These are phyloP conservation scores for Stephanocyclus meneghinianus DNA, from an alignment of 352 stramenopile species.

Conservation along the genomic window DNA sequence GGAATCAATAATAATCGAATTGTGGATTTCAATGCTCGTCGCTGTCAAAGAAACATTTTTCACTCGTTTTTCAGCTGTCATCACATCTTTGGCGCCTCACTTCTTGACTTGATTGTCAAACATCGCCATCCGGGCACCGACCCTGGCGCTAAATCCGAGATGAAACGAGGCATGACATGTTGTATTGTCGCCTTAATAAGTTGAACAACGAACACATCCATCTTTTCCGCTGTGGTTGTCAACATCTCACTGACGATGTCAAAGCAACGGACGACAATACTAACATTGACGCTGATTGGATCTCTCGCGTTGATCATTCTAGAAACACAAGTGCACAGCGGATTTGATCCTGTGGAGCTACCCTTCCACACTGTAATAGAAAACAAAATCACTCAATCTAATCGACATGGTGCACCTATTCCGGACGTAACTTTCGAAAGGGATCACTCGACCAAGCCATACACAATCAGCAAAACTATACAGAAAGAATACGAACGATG, in stretches of 20 bases:
- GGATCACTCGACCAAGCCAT: neutral
- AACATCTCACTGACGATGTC: neutral
- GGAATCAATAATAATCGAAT: too few relatives aligned
- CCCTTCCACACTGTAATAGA: neutral
- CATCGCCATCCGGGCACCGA: too few relatives aligned
- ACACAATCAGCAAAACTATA: constrained; percentile 31
- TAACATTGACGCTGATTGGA: constrained; percentile 14
- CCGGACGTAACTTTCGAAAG: neutral
- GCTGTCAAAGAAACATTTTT: too few relatives aligned
- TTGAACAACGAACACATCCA: neutral
- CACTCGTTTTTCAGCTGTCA: too few relatives aligned
- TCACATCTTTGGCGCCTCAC: too few relatives aligned
- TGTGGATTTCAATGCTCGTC: too few relatives aligned
- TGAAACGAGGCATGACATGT: too few relatives aligned
- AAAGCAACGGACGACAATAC: neutral
- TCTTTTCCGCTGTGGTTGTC: neutral
- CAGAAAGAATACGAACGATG: constrained; percentile 51
- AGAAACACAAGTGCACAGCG: constrained; percentile 18
- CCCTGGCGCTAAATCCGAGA: too few relatives aligned
- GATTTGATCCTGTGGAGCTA: neutral
- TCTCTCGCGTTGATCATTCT: constrained; percentile 25
- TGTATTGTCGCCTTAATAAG: too few relatives aligned
- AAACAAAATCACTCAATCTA: neutral
- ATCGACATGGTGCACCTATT: neutral
- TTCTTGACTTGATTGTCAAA: too few relatives aligned